phyloP scores from a whole-genome alignment of 2,329 filamentous ascomycete species.

The Zymoseptoria pseudotritici region DNA sequence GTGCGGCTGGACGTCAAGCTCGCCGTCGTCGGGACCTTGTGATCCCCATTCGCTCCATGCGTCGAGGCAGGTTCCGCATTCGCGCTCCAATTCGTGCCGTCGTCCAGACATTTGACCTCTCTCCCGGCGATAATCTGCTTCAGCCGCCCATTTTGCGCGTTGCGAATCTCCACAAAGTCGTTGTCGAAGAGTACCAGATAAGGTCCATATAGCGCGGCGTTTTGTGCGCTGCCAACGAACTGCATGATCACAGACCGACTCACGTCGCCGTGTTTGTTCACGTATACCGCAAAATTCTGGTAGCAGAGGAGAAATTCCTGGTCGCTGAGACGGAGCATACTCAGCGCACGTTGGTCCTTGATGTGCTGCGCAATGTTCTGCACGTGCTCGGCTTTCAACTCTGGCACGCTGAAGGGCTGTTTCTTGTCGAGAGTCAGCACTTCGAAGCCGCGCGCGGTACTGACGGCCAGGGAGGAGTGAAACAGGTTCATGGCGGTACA shows the following conservation, averaged over 20 bases:
- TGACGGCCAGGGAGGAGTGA: constrained; percentile 85
- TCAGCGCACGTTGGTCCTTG: constrained; percentile 73
- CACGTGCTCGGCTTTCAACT: constrained; percentile 69
- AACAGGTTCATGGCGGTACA: constrained; percentile 95
- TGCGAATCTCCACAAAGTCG: constrained; percentile 94
- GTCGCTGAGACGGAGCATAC: constrained; percentile 93
- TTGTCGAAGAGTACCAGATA: constrained; percentile 91
- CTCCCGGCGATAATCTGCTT: constrained; percentile 89
- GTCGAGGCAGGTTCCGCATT: constrained; percentile 22
- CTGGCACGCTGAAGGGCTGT: constrained; percentile 86
- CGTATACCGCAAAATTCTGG: constrained; percentile 92
- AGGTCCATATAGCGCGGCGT: constrained; percentile 81
- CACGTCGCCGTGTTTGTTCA: constrained; percentile 96
- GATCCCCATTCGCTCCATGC: constrained; percentile 13
- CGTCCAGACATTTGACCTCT: constrained; percentile 85
- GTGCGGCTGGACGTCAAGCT: constrained; percentile 50
- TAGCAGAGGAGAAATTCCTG: constrained; percentile 86
- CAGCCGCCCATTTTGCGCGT: constrained; percentile 88
- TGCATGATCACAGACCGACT: constrained; percentile 94
- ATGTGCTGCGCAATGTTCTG: constrained; percentile 80
- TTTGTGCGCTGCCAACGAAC: constrained; percentile 88
- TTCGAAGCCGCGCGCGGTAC: constrained; percentile 87
- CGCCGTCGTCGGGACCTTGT: constrained; percentile 19
- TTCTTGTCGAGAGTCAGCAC: constrained; percentile 97
- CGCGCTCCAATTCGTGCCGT: constrained; percentile 57